Base-by-base conservation (phyloP, 2,329 filamentous ascomycete genomes). In the Bisporella sp. region DNA sequence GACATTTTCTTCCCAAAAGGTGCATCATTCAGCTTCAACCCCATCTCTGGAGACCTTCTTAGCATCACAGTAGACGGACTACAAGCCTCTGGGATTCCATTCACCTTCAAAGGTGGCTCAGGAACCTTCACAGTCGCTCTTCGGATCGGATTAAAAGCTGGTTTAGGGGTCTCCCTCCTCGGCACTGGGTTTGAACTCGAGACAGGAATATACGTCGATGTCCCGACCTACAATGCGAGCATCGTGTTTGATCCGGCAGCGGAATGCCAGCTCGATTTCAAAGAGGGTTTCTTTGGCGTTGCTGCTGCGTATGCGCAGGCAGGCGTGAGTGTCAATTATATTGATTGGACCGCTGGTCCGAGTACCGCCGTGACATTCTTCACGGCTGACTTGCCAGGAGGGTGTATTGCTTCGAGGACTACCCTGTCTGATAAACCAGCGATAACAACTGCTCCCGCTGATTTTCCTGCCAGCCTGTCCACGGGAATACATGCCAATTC, bases 201-300 rank as follows among this genome's bases (percentile, higher is more conserved):
- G 43, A 35, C 53, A 11, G 51, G 54, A 21, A 46, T 52, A 28
- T 57, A 51, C 42, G 49, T 52, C 11, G 53, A 57, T 33, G 53
- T 50, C 4, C 46, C 55, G 42, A 45, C 49, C 28, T 55, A 54
- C 33, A 48, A 52, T 35, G 52, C 52, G 13, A 52, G 51, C 30
- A 37, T 56, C 31, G 42, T 37, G 28, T 45, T 47, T 21, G 28
- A 49, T n/a, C 45, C 55, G 31, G 6, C 6, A 21, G 21, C n/a
- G 7, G 5, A 48, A 5, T 58, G 51, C n/a, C 28, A 41, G 2
- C 13, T 54, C 5, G 49, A 35, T n/a, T 47, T 55, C 39, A 54
- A 35, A 4, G 41, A 57, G 46, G 37, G 39, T 29, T 48, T 57
- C 21, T 49, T 37, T 32, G 45, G 40, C n/a, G 53, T 50, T 6